Percentiles rank a stretch among this genome's conserved stretches.
Evolutionary conservation across 2,329 filamentous ascomycete species (phyloP).

Genomic region (Cryphonectria nitschkei): DNA sequence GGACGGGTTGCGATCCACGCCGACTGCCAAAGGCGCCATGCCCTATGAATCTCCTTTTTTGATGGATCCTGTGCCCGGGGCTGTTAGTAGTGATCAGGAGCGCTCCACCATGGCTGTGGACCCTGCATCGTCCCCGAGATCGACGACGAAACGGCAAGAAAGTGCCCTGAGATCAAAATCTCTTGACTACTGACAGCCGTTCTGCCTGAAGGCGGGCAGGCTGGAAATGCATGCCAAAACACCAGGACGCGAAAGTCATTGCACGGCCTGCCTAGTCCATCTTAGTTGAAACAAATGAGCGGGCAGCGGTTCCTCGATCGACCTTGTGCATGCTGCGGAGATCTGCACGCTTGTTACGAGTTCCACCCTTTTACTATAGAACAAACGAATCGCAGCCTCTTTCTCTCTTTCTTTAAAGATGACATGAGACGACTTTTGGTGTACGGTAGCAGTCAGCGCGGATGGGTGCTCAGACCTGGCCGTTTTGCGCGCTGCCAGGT

Average conservation of each 20-base stretch:
- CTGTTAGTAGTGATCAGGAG: not conserved
- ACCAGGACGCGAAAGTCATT: not conserved
- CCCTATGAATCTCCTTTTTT: not conserved
- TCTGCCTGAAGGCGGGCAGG: not conserved
- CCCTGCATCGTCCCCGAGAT: not conserved
- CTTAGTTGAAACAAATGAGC: not conserved
- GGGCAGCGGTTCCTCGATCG: not conserved
- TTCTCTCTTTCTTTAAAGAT: not conserved
- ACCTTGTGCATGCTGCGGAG: not conserved
- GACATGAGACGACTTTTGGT: not conserved
- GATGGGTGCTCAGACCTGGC: not conserved
- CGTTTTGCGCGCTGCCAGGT: not conserved
- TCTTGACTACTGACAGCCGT: not conserved
- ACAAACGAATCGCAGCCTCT: not conserved
- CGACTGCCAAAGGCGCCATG: not conserved
- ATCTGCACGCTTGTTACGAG: not conserved
- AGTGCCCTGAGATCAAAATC: not conserved
- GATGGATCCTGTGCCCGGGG: not conserved
- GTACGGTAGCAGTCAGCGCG: not conserved
- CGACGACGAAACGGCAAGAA: not conserved
- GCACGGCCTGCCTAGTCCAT: conserved; percentile 1
- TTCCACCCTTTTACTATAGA: not conserved
- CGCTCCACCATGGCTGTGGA: not conserved
- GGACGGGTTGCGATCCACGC: not conserved
- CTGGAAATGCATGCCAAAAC: not conserved